These are phyloP conservation scores for Prasinococcaceae sp. DNA, from an alignment of 139 green algal genomes.

Conservation along the genomic window DNA sequence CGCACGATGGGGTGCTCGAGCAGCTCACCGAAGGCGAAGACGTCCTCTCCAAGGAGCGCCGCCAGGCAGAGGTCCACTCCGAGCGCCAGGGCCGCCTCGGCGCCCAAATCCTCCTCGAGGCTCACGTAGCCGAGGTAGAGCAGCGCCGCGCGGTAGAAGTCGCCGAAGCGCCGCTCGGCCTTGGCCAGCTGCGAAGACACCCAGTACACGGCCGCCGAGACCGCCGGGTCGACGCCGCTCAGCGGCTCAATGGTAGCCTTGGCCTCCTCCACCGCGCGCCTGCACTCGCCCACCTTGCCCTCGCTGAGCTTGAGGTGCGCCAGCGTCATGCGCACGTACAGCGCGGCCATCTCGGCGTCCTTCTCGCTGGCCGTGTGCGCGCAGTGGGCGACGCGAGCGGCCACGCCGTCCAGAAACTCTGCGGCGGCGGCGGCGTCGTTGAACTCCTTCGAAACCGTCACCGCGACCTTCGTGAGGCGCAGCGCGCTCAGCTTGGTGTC, in stretches of 20 bases:
- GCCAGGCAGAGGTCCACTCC: constrained; percentile 86
- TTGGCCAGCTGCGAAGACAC: constrained; percentile 74
- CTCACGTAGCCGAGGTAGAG: constrained; percentile 75
- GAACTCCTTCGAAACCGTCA: too few relatives aligned
- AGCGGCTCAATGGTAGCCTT: constrained; percentile 51
- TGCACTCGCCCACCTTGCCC: constrained; percentile 32
- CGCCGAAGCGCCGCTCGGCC: constrained; percentile 59
- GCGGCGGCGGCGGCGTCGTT: too few relatives aligned
- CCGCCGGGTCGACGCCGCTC: constrained; percentile 64
- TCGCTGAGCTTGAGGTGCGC: constrained; percentile 62
- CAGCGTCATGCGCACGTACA: constrained; percentile 77
- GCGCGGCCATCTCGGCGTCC: too few relatives aligned
- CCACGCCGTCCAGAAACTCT: too few relatives aligned
- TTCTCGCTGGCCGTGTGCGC: too few relatives aligned
- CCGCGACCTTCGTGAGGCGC: too few relatives aligned
- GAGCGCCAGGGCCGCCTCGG: constrained; percentile 34
- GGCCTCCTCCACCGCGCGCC: constrained; percentile 47
- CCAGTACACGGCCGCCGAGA: constrained; percentile 72
- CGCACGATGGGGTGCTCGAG: constrained; percentile 87
- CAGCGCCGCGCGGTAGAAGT: constrained; percentile 71
- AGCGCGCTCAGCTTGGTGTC: too few relatives aligned
- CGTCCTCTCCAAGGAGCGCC: constrained; percentile 80
- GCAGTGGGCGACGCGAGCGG: too few relatives aligned
- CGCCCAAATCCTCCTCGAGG: too few relatives aligned
- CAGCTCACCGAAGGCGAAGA: constrained; percentile 97